Evolutionary conservation across 805 yeast genomes (phyloP), one percentile per base, ranked within the genome.

Genomic region (Candida vartiovaarae): DNA sequence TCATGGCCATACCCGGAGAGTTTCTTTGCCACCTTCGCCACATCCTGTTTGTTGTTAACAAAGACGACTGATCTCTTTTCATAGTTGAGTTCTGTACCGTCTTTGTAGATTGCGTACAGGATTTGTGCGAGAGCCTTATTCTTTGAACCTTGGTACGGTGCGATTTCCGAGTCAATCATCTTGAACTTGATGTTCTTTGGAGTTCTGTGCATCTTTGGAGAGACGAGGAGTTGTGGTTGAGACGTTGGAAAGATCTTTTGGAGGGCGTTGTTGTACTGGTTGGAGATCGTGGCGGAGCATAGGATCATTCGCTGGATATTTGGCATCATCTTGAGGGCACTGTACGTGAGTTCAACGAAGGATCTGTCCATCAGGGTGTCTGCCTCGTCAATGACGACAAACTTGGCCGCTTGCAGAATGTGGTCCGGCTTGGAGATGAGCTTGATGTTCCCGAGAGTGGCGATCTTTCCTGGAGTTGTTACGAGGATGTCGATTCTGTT

Each of bases 221-320:
- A 56, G 8, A 56, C 41, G 15, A 56, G 80, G 2, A 84, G 78
- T 11, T 89, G 77, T 2, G 84, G 71, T 20, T 71, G 68, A 11
- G 79, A 70, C n/a, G 72, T 68, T 0, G 95, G 95, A 62, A 81
- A 89, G 29, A 80, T 55, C 35, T 67, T 67, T 4, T 69, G 61
- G 43, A 90, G 64, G 1, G 83, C 74, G 43, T 74, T 74, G 44
- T 82, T 81, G 57, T 89, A 87, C 46, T 77, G 80, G 29, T 76
- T 74, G 1, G 98, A 95, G 31, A 93, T 82, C 0, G 99, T 91
- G 0, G 98, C 98, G 1, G 95, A 82, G 46, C 91, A 86, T 52
- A 91, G 76, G 1, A 90, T 72, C 24, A 88, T 61, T 48, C 86
- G 84, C 38, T 68, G 71, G 34, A 84, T 64, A 46, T 75, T 74